Evolutionary conservation across 2,329 filamentous ascomycete species (phyloP), one percentile per base, ranked within the genome.

Genomic region (Cladosporium cucumerinum): DNA sequence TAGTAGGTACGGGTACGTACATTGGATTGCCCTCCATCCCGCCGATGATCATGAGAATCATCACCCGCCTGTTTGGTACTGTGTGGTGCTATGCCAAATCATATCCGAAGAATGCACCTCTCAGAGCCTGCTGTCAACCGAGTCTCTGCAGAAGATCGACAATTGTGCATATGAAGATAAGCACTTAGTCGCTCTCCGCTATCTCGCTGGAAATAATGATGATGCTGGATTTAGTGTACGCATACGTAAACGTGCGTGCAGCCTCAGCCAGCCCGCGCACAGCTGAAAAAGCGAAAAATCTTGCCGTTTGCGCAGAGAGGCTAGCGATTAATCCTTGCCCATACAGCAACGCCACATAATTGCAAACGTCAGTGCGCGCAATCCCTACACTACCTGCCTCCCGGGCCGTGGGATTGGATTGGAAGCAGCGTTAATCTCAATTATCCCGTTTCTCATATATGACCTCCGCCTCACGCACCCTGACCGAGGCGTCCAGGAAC

Each of bases 371-470:
- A 34, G 54, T 57, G 54, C 51, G 39, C n/a, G n/a, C n/a, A 3
- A 46, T 46, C 39, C 39, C n/a, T 46, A 14, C 11, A 54, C 21
- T 57, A 26, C 54, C 54, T 57, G 54, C 54, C 30, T 57, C 30
- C 32, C 32, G 54, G 54, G 30, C 54, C 54, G 54, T 57, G 54
- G 54, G 28, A 34, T 16, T 34, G 32, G 32, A 34, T 16, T 34
- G 32, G 32, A 34, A 34, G 32, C 32, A 57, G 14, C 32, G 39
- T 18, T 18, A 39, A 57, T 57, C 54, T 36, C 32, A 28, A 54
- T 57, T 52, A 57, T 57, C 54, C 54, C 54, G 54, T 57, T 32
- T 39, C 21, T 57, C 30, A 57, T 57, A 39, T 57, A 57, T 39
- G 18, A 36, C 48, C 48, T 57, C 30, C 12, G 30, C 54, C 7